Percentiles rank a stretch among this genome's conserved stretches.
Conservation (phyloP, 768 basidiomycete species). For the Lactarius deliciosus region DNA sequence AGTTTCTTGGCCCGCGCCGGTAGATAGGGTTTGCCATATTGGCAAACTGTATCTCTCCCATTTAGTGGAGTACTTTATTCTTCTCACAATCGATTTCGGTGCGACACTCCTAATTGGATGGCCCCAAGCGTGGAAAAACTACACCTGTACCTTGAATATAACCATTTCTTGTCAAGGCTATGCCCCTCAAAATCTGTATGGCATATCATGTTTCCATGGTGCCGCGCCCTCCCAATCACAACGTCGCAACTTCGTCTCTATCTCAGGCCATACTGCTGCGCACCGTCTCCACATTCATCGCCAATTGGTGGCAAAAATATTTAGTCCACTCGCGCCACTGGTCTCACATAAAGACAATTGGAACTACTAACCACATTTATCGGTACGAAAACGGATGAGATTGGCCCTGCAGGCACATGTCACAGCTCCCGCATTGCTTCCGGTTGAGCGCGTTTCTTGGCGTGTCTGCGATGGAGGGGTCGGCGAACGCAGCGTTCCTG, state of each 20-base stretch:
- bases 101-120: background rate
- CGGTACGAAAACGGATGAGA: background rate
- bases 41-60: background rate
- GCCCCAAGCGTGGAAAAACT: background rate
- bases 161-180: background rate
- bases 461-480: background rate
- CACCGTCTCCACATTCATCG: background rate
- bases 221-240: background rate
- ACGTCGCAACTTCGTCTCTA: background rate
- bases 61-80: background rate
- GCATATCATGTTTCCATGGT: constrained; percentile 4
- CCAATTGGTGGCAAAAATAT: background rate
- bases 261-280: background rate
- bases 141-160: constrained; percentile 3
- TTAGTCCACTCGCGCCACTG: background rate
- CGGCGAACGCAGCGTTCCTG: background rate
- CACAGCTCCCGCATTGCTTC: background rate
- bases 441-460: background rate
- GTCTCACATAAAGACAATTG: background rate
- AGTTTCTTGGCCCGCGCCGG: background rate
- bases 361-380: background rate
- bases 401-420: background rate
- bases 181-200: background rate
- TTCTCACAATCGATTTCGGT: background rate
- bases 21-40: background rate